phyloP scores from a whole-genome alignment of 352 stramenopile genomes.

The Phytopythium delawarense region DNA sequence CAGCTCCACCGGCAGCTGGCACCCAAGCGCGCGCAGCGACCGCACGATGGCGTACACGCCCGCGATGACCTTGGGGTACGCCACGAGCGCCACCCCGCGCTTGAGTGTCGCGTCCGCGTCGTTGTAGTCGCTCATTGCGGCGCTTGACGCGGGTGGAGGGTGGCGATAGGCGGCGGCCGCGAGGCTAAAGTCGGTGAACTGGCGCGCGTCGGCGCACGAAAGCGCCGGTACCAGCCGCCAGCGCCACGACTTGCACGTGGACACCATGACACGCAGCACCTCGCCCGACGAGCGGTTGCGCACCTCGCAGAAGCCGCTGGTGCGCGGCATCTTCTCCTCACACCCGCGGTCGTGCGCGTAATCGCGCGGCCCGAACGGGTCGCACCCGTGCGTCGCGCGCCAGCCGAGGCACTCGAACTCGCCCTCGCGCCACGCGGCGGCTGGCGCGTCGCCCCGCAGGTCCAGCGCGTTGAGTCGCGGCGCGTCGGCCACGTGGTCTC shows the following conservation, averaged over 20 bases:
- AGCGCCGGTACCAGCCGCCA: conserved; percentile 46
- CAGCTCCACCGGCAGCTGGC: conserved; percentile 42
- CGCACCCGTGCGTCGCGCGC: conserved; percentile 56
- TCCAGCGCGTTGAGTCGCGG: conserved; percentile 45
- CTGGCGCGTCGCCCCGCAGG: conserved; percentile 26
- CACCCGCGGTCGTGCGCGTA: conserved; percentile 33
- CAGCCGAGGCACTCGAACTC: conserved; percentile 78
- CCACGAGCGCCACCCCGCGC: conserved; percentile 66
- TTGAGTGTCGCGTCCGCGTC: conserved; percentile 10
- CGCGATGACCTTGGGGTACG: conserved; percentile 60
- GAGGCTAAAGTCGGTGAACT: conserved; percentile 72
- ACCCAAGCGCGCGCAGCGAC: conserved; percentile 41
- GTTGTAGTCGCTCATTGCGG: background rate
- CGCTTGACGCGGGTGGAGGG: conserved; percentile 9
- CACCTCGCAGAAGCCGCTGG: conserved; percentile 68
- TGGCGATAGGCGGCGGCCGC: conserved; percentile 39
- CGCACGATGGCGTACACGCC: conserved; percentile 70
- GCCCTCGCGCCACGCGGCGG: conserved; percentile 37
- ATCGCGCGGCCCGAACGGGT: conserved; percentile 55
- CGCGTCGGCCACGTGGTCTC: conserved; percentile 26
- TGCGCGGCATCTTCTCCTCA: conserved; percentile 35
- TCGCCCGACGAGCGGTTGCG: conserved; percentile 57
- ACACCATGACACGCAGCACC: conserved; percentile 53
- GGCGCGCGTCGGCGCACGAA: conserved; percentile 53
- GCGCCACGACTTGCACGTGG: conserved; percentile 69